Evolutionary conservation across 2,329 filamentous ascomycete species (phyloP).

Genomic region (Stachybotrys elegans): DNA sequence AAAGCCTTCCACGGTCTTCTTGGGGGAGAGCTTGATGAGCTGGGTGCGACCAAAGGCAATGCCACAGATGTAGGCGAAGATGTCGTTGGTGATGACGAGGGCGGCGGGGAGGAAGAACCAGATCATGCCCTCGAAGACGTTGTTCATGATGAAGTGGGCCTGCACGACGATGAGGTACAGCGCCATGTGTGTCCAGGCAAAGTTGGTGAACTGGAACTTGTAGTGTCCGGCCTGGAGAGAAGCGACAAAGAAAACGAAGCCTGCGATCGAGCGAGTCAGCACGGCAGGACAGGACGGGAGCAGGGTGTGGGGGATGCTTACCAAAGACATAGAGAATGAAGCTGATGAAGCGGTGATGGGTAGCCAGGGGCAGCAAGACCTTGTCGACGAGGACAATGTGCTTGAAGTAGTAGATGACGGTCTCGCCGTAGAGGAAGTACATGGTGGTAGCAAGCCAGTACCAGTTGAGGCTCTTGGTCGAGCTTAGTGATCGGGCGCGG

Average conservation of each 20-base stretch:
- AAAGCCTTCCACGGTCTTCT: conserved; percentile 99
- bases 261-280: conserved; percentile 38
- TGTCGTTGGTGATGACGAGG: conserved; percentile 97
- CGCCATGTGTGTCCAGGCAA: conserved; percentile 99
- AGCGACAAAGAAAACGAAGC: conserved; percentile 96
- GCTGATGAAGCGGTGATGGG: conserved; percentile 97
- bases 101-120: conserved; percentile 98
- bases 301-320: too few species aligned
- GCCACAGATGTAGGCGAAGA: conserved; percentile 95
- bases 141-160: conserved; percentile 99
- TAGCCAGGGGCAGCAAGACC: conserved; percentile 86
- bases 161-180: conserved; percentile 96
- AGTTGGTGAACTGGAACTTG: conserved; percentile 98
- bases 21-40: conserved; percentile 95
- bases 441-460: conserved; percentile 98
- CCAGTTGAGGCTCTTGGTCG: conserved; percentile 97
- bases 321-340: conserved; percentile 97
- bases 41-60: conserved; percentile 96
- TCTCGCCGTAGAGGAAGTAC: conserved; percentile 99
- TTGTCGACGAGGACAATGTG: conserved; percentile 94
- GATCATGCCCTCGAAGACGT: conserved; percentile 98
- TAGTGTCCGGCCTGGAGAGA: conserved; percentile 95
- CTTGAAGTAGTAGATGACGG: conserved; percentile 99
- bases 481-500: conserved; percentile 81
- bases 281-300: background rate